Base-by-base conservation (phyloP, 441 rosid genomes). In the Croton laevigatus region DNA sequence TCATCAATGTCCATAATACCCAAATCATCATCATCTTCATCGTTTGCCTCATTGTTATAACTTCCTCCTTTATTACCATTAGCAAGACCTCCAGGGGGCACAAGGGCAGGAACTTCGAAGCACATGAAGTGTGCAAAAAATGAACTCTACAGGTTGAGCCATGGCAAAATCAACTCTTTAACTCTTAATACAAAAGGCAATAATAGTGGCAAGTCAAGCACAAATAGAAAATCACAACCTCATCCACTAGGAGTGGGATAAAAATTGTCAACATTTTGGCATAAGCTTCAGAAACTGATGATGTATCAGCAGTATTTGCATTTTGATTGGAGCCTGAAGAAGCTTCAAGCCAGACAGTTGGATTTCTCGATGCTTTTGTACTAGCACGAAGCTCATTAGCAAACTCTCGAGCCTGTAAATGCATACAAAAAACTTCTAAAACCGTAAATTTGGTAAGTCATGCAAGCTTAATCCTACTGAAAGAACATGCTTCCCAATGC, bases 331-430 rank as follows among this genome's bases (percentile, higher is more conserved):
- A 88, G 74, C 92, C 98, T 0, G 97, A 54, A 65, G 97, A 80
- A 78, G 90, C 97, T 84, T 96, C 99, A 78, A 96, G 96, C 97
- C 97, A 93, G 69, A 89, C 90, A 59, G 94, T 83, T 72, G 99
- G 98, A 78, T 90, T 93, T 80, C 93, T 87, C 65, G 98, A 86
- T 72, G 97, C 98, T 85, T 96, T 96, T 75, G 99, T 96, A 80
- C 98, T 88, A 75, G 98, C 97, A 81, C 99, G 99, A 75, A 96
- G 99, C 88, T 96, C 99, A 77, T 94, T 96, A 46, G 98, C 97
- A 71, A 90, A 96, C 79, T 96, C 99, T 55, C 98, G 98, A 79
- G 99, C 98, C 99, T 96, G 86, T 40, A 78, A 67, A 80, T 44
- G 36, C 57, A 72, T 23, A 65, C 63, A 23, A 76, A n/a, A 53